A percentile compares a stretch with the other conserved stretches of the same genome.
phyloP scores from a whole-genome alignment of 768 basidiomycete species.

The Tylopilus vinaceipallidus region DNA sequence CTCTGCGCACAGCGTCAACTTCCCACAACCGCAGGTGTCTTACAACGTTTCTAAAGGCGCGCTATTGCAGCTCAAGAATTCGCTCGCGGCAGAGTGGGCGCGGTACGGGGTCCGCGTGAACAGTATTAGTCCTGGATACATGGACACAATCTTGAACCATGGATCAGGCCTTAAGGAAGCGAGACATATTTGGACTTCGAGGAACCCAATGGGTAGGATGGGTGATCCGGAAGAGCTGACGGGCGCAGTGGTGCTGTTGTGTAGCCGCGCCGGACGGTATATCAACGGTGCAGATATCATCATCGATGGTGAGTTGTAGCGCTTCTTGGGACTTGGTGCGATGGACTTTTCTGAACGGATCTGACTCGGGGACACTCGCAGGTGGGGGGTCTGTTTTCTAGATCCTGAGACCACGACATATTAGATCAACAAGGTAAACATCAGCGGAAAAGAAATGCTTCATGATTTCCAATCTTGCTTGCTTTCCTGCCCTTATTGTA shows the following conservation, averaged over 20 bases:
- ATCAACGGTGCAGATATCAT: slow-evolving; percentile 43
- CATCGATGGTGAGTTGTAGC: slow-evolving; percentile 38
- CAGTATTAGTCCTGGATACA: slow-evolving; percentile 43
- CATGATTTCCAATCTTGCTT: not conserved
- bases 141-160: slow-evolving; percentile 42
- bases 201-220: slow-evolving; percentile 45
- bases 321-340: not conserved
- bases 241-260: slow-evolving; percentile 40
- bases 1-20: slow-evolving; percentile 41
- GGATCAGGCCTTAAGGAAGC: slow-evolving; percentile 32
- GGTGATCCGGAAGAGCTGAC: slow-evolving; percentile 40
- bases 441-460: not conserved
- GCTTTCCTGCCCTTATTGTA: not conserved
- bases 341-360: not conserved
- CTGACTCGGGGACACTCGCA: slow-evolving; percentile 4
- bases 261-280: slow-evolving; percentile 42
- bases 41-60: slow-evolving; percentile 45
- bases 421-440: not conserved
- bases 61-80: slow-evolving; percentile 37
- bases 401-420: not conserved
- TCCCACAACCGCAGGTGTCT: slow-evolving; percentile 40
- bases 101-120: slow-evolving; percentile 42
- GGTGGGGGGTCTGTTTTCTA: slow-evolving; percentile 25
- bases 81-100: slow-evolving; percentile 43
- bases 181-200: slow-evolving; percentile 36